Evolutionary conservation across 345 rosid genomes (phyloP).

Genomic region (Eucalyptus erythrocorys): DNA sequence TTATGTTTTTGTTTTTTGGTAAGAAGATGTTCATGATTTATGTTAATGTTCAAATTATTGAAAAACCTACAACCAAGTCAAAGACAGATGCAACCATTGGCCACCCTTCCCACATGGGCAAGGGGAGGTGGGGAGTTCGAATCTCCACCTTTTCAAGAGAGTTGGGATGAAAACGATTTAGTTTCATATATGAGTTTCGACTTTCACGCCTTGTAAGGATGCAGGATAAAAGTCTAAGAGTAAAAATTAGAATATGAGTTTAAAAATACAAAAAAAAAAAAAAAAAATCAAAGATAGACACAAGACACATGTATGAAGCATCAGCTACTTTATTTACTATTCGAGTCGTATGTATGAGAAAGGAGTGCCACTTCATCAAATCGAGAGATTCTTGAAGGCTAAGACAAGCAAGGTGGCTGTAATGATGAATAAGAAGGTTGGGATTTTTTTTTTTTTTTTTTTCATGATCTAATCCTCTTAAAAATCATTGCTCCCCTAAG

Average conservation of each 20-base stretch:
- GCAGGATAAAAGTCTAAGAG: accelerated
- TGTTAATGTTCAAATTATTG: background rate
- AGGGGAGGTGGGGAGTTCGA: accelerated
- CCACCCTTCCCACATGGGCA: too few relatives aligned
- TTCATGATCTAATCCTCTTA: background rate
- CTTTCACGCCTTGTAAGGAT: accelerated
- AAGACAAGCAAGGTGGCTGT: background rate
- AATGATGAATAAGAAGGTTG: background rate
- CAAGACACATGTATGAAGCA: too few relatives aligned
- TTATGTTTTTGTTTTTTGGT: too few relatives aligned
- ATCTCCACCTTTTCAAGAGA: accelerated
- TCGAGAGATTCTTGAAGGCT: background rate
- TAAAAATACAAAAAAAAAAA: accelerated
- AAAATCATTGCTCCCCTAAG: background rate
- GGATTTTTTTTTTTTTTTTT: too few relatives aligned
- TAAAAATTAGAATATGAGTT: accelerated
- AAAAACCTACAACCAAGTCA: background rate
- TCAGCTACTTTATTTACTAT: background rate
- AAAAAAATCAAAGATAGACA: too few relatives aligned
- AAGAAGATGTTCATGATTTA: background rate
- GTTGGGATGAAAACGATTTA: accelerated
- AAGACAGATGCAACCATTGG: accelerated
- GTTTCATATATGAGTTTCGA: accelerated
- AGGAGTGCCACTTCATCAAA: background rate
- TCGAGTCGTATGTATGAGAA: background rate